Evolutionary conservation across 2,329 filamentous ascomycete species (phyloP), one percentile per base, ranked within the genome.

Genomic region (Cladosporium halotolerans): DNA sequence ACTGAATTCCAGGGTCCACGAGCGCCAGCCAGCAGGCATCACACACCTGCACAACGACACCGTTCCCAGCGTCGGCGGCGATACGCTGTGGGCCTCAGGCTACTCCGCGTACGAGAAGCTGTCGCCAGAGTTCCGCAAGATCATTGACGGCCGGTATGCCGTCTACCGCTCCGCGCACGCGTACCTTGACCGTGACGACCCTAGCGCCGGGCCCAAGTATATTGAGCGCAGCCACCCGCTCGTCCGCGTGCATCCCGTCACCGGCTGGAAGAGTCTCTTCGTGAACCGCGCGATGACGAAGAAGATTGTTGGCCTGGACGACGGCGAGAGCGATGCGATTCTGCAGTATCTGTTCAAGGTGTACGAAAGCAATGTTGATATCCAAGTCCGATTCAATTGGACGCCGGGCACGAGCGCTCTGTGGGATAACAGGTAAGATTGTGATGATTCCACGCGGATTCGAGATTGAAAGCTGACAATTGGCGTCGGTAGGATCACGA

Each of bases 21-120:
- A 89, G 65, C 74, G 75, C 33, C 84, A 88, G 53, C 85, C 85
- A 1, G 83, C 85, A 0, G 85, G 84, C 5, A 64, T 65, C 16
- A 66, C 65, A 2, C 62, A 66, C 39, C 58, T 67, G 0, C 63
- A 67, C 56, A 66, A 65, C 47, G 62, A 65, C 48, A 83, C 82
- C 0, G 74, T 88, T 0, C 83, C 84, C 0, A 74, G 74, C 0
- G 64, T 81, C 0, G 85, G 85, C 1, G 85, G 85, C 9, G 85
- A 89, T 66, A 88, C 85, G 0, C 76, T 88, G 0, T 89, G 85
- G 85, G 82, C 85, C 0, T 82, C 78, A 54, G 84, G 85, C 1
- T 88, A 88, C 63, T 73, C 80, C 0, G 85, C 85, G 0, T 89
- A 89, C 60, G 84, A 87, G 68, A 88, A 88, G 69, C 76, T 88